phyloP scores from a whole-genome alignment of 257 asterid genomes.

The Solanum peruvianum region DNA sequence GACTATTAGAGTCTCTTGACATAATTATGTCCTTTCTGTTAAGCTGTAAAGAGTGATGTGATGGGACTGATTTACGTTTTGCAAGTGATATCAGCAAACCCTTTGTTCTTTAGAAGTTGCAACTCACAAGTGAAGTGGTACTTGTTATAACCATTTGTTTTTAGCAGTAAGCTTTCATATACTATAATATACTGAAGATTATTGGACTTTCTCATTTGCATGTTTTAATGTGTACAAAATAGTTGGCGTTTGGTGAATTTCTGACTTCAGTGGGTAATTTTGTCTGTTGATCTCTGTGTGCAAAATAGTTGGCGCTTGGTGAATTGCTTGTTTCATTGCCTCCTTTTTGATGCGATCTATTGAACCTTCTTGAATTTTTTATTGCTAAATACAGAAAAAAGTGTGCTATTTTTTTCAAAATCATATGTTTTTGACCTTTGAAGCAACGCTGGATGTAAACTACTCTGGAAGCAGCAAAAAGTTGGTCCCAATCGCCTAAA shows the following conservation, averaged over 20 bases:
- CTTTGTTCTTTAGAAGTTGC: neutral
- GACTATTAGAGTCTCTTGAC: neutral
- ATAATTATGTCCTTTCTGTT: neutral
- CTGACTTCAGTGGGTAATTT: neutral
- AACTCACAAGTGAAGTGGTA: neutral
- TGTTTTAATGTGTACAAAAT: neutral
- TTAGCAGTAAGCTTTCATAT: neutral
- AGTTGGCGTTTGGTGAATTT: neutral
- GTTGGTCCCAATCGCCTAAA: neutral
- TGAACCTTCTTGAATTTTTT: neutral
- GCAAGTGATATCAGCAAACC: neutral
- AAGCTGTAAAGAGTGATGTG: neutral
- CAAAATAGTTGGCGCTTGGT: neutral
- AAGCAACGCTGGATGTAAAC: neutral
- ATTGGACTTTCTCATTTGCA: neutral
- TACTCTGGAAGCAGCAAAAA: neutral
- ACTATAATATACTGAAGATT: neutral
- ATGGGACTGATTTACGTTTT: neutral
- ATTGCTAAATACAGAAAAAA: neutral
- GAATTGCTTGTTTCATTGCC: neutral
- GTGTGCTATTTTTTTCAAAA: neutral
- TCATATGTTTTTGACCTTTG: neutral
- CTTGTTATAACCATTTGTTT: neutral
- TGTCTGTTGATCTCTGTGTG: neutral
- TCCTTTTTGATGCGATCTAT: neutral